These are phyloP conservation scores for Digitaria exilis DNA, from an alignment of 202 grass and related monocot genomes.

Conservation along the genomic window DNA sequence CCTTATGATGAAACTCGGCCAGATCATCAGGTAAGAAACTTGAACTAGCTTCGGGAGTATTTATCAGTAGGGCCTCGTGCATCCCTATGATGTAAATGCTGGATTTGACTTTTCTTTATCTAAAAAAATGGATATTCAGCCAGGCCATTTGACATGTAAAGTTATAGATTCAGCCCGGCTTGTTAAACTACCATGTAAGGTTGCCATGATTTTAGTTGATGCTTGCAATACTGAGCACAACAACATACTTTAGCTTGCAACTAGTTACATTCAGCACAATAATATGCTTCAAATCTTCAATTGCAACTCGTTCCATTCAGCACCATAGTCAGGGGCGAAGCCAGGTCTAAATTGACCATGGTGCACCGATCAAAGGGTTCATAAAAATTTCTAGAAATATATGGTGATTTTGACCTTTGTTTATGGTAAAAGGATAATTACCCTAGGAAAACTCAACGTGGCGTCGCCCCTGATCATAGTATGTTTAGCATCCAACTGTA, in stretches of 20 bases:
- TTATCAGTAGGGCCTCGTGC: not conserved
- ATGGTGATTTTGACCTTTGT: too few species aligned
- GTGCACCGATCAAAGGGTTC: too few species aligned
- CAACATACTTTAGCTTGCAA: not conserved
- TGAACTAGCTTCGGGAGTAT: not conserved
- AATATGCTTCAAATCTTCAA: not conserved
- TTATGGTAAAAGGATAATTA: too few species aligned
- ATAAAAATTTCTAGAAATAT: too few species aligned
- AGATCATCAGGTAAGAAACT: conserved; percentile 71
- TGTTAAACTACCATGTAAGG: not conserved
- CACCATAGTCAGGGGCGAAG: too few species aligned
- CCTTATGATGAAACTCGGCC: conserved; percentile 74
- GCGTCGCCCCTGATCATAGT: too few species aligned
- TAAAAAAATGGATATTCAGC: not conserved
- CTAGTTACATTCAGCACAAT: not conserved
- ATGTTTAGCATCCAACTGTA: not conserved
- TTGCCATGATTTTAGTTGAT: not conserved
- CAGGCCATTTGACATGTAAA: not conserved
- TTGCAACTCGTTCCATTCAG: not conserved
- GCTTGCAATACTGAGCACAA: not conserved
- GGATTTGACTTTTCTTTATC: not conserved
- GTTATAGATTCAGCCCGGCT: not conserved
- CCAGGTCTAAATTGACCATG: too few species aligned
- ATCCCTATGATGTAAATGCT: not conserved
- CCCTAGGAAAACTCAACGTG: too few species aligned